phyloP scores from a whole-genome alignment of 176 grass and related monocot genomes.

The Oryza australiensis region DNA sequence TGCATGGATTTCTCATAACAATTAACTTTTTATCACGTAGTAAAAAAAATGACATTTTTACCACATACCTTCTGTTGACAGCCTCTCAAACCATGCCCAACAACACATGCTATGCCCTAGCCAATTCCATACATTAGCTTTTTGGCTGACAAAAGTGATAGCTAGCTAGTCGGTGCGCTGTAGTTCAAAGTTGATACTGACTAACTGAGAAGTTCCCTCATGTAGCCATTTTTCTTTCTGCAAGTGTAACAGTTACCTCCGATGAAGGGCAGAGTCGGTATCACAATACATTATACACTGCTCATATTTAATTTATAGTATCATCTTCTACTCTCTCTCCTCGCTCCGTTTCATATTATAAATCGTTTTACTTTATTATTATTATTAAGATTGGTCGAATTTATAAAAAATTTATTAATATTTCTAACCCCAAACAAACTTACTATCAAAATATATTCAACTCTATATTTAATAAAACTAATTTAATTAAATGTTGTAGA shows the following conservation, averaged over 20 bases:
- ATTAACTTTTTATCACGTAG: too few relatives aligned
- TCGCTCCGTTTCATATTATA: too few relatives aligned
- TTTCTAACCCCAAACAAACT: too few relatives aligned
- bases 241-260: neutral
- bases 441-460: too few relatives aligned
- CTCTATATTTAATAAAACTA: too few relatives aligned
- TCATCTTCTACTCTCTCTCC: neutral
- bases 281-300: neutral
- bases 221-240: neutral
- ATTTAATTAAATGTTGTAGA: too few relatives aligned
- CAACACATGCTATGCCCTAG: neutral
- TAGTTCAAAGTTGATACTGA: neutral
- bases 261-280: neutral
- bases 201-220: neutral
- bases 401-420: too few relatives aligned
- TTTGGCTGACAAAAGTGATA: neutral
- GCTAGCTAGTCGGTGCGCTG: neutral
- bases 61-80: neutral
- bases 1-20: too few relatives aligned
- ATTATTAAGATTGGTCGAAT: too few relatives aligned
- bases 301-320: neutral
- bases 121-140: neutral
- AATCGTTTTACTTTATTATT: too few relatives aligned
- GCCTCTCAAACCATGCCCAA: neutral
- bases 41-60: neutral